Percentiles rank a stretch among this genome's conserved stretches.
These are phyloP conservation scores for Spergularia azorica DNA, from an alignment of 179 eudicot species.

Conservation along the genomic window DNA sequence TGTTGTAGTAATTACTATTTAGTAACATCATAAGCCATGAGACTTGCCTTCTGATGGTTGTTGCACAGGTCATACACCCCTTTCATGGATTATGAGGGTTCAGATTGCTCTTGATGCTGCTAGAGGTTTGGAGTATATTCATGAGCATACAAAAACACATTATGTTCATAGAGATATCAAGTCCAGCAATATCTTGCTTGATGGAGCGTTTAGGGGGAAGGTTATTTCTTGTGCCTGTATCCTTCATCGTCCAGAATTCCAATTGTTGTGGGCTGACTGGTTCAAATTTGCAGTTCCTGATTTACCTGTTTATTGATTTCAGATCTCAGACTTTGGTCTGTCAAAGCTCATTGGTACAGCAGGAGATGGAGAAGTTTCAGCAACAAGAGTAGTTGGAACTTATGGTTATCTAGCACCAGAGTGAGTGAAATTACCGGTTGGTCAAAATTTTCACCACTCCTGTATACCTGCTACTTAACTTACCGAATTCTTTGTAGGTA, in stretches of 20 bases:
- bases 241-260: neutral
- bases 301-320: conserved; percentile 15
- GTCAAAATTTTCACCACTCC: neutral
- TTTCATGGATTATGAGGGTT: conserved; percentile 97
- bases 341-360: conserved; percentile 81
- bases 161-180: conserved; percentile 97
- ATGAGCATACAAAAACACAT: conserved; percentile 92
- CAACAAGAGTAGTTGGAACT: conserved; percentile 92
- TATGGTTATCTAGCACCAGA: conserved; percentile 97
- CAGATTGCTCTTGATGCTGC: conserved; percentile 98
- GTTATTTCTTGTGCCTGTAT: conserved; percentile 35
- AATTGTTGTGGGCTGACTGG: neutral
- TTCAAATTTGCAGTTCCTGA: conserved; percentile 6
- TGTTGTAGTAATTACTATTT: neutral
- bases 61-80: conserved; percentile 72
- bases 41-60: conserved; percentile 6
- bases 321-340: conserved; percentile 96
- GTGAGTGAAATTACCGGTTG: conserved; percentile 46
- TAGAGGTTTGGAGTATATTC: conserved; percentile 93
- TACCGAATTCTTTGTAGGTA: conserved; percentile 47
- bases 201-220: conserved; percentile 89
- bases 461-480: neutral
- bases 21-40: neutral
- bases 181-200: conserved; percentile 91
- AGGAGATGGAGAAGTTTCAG: conserved; percentile 81